Evolutionary conservation across 2,329 filamentous ascomycete species (phyloP), one percentile per base, ranked within the genome.

Genomic region (Penicillium sp.): DNA sequence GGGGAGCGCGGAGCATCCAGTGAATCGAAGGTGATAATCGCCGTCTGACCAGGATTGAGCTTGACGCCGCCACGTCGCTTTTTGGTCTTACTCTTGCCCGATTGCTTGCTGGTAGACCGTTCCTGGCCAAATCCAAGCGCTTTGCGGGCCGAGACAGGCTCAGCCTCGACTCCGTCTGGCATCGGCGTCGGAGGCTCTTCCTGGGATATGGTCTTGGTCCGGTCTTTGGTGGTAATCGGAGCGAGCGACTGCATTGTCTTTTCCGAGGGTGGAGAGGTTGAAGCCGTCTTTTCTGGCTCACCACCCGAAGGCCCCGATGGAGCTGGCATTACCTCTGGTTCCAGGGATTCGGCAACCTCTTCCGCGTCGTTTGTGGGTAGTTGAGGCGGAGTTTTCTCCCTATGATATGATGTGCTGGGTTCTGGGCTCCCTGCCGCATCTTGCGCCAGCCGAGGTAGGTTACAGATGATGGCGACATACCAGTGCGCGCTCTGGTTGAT

Each of bases 381-480:
- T 33, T 44, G 29, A 12, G 54, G 49, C 8, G 40, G 24, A 32
- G 52, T 48, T 35, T 57, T 49, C 24, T 49, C 43, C 12, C 38
- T 45, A 25, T 45, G 18, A 6, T 49, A 36, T 11, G 34, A 34
- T 12, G 47, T 44, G 36, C 51, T 43, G 13, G 43, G 6, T 46
- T 51, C 48, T 25, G 41, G 33, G 13, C 18, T 34, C 3, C 45
- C 39, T 7, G 50, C 50, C 7, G 45, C 28, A 9, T 53, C 52
- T 6, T 70, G 66, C 28, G 60, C 56, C n/a, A 93, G 75, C 44
- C 78, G 83, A 3, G 82, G 79, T 2, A 91, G 78, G 61, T 98
- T 95, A 77, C 89, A 95, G 45, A 98, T 91, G 47, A 98, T 91
- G 11, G 88, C 90, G 55, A 97, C 74, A 68, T 93, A 97, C 93